Evolutionary conservation across 73 alveolate genomes (phyloP).

Genomic region (Diophrys appendiculata): DNA sequence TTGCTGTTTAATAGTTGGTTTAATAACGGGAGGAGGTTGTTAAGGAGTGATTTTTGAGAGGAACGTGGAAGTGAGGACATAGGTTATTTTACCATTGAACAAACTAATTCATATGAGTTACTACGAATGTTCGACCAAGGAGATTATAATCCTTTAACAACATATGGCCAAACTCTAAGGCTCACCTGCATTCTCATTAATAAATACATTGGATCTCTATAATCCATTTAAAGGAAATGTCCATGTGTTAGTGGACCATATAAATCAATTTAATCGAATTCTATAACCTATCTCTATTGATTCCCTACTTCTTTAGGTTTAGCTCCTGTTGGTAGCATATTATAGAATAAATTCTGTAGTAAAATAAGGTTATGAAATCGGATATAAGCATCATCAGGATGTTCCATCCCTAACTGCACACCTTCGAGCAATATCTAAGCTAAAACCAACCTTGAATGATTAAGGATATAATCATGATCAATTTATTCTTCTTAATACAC

Average conservation of each 20-base stretch:
- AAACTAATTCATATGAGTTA: slow-evolving; percentile 43
- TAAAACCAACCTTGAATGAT: not conserved
- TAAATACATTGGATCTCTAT: slow-evolving; percentile 40
- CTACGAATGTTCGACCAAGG: slow-evolving; percentile 59
- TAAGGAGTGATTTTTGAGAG: slow-evolving; percentile 38
- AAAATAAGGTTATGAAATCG: slow-evolving; percentile 44
- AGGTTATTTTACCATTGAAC: slow-evolving; percentile 43
- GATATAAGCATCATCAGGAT: slow-evolving; percentile 39
- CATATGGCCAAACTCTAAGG: slow-evolving; percentile 51
- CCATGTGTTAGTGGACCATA: not conserved
- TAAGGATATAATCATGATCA: not conserved
- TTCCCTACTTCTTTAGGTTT: too few relatives aligned
- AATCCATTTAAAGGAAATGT: slow-evolving; percentile 24
- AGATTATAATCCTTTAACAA: slow-evolving; percentile 28
- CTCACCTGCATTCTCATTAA: slow-evolving; percentile 41
- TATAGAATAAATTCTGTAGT: slow-evolving; percentile 45
- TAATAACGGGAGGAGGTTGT: slow-evolving; percentile 30
- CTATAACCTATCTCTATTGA: too few relatives aligned
- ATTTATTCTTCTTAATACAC: not conserved
- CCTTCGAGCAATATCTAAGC: slow-evolving; percentile 1
- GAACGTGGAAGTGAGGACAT: not conserved
- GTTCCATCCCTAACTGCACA: not conserved
- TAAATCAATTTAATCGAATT: slow-evolving; percentile 8
- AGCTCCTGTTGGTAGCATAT: slow-evolving; percentile 40
- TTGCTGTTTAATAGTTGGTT: slow-evolving; percentile 43